These are phyloP conservation scores for Colletotrichum australisinense DNA, from an alignment of 2,329 filamentous ascomycete genomes.

Conservation along the genomic window DNA sequence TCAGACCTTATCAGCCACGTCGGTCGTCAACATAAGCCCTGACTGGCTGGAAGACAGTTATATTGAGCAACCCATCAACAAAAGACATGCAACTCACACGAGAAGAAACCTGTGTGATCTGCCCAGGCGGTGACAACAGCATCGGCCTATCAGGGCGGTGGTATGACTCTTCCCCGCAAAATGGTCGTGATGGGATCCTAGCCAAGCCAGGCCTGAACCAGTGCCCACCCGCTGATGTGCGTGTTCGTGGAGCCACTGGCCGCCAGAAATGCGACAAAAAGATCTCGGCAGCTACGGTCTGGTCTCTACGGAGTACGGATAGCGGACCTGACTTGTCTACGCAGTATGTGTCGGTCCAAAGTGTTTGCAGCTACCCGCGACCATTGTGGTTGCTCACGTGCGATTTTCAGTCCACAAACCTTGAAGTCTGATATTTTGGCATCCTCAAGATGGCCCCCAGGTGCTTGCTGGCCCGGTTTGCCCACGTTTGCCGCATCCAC, in stretches of 20 bases:
- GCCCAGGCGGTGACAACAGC: slow-evolving; percentile 19
- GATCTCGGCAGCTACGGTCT: slow-evolving; percentile 25
- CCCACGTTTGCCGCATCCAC: background rate
- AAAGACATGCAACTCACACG: slow-evolving; percentile 10
- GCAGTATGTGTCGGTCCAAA: background rate
- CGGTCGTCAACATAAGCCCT: background rate
- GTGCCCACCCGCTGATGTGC: slow-evolving; percentile 32
- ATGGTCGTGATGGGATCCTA: slow-evolving; percentile 29
- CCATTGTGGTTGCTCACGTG: background rate
- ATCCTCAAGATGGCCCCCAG: background rate
- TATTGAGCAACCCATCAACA: background rate
- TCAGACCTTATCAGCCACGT: background rate
- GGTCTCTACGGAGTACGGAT: background rate
- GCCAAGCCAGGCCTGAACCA: slow-evolving; percentile 28
- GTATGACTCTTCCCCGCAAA: slow-evolving; percentile 35
- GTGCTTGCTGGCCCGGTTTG: background rate
- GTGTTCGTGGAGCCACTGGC: slow-evolving; percentile 31
- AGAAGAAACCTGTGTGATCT: slow-evolving; percentile 20
- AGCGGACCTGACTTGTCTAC: background rate
- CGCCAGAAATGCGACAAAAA: slow-evolving; percentile 20
- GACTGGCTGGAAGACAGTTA: background rate
- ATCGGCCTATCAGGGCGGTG: slow-evolving; percentile 27
- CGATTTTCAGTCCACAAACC: background rate
- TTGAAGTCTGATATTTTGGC: background rate
- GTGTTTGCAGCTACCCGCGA: background rate